Evolutionary conservation across 768 basidiomycete genomes (phyloP).

Genomic region (Lyophyllum shimeji): DNA sequence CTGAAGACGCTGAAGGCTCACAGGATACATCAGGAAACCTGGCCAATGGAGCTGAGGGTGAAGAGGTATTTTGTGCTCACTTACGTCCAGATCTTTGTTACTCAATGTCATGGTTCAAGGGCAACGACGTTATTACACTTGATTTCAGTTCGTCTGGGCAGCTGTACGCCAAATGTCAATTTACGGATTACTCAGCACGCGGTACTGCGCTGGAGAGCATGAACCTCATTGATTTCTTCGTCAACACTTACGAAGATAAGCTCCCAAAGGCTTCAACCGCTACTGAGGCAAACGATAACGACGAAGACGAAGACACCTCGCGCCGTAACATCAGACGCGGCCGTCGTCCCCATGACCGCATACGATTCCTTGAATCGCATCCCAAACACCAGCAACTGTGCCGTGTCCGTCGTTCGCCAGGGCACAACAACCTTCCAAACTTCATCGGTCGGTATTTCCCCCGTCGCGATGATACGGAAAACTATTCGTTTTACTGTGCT

Average conservation of each 20-base stretch:
- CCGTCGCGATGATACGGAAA: conserved; percentile 19
- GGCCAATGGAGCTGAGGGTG: neutral
- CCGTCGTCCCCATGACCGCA: neutral
- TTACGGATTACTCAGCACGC: neutral
- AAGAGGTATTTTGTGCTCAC: neutral
- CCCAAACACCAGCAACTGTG: conserved; percentile 14
- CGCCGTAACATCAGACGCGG: neutral
- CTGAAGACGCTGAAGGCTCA: neutral
- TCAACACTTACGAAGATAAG: conserved; percentile 1
- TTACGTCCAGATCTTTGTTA: no score
- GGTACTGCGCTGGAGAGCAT: neutral
- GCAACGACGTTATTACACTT: conserved; percentile 6
- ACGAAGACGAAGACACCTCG: neutral
- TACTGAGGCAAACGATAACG: neutral
- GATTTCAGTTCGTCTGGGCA: neutral
- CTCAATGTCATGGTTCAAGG: neutral
- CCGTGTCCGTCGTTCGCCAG: conserved; percentile 14
- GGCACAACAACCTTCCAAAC: conserved; percentile 32
- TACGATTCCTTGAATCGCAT: neutral
- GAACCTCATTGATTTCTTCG: neutral
- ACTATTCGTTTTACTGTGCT: conserved; percentile 31
- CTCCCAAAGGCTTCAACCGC: neutral
- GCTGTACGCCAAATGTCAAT: neutral
- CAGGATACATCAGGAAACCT: neutral
- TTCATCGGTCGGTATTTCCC: conserved; percentile 39